Percentiles rank a stretch among this genome's conserved stretches.
phyloP scores from a whole-genome alignment of 2,329 filamentous ascomycete genomes.

The Penicillium sp. region DNA sequence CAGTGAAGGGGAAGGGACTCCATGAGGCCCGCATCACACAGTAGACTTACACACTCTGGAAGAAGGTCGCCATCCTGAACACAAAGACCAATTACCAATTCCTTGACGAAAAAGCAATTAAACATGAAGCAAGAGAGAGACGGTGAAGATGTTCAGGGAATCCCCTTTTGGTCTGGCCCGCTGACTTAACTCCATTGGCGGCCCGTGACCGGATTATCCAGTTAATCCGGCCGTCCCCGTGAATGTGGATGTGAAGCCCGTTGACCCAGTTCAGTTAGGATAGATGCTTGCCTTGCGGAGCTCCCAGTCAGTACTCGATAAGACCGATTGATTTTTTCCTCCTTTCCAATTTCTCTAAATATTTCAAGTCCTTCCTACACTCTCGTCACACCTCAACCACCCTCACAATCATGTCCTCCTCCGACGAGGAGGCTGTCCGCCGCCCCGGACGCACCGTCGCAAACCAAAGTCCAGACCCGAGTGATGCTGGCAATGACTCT shows the following conservation, averaged over 20 bases:
- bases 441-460: constrained; percentile 40
- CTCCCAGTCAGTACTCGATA: not conserved
- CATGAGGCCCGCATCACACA: constrained; percentile 11
- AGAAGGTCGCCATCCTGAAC: constrained; percentile 54
- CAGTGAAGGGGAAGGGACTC: constrained; percentile 13
- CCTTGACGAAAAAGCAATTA: constrained; percentile 8
- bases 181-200: constrained; percentile 28
- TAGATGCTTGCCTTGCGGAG: constrained; percentile 1
- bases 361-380: not conserved
- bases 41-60: constrained; percentile 57
- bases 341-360: not conserved
- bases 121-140: constrained; percentile 18
- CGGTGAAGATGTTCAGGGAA: constrained; percentile 20
- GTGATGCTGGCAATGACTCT: constrained; percentile 37
- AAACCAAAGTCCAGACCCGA: constrained; percentile 36
- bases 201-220: constrained; percentile 34
- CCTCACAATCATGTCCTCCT: constrained; percentile 43
- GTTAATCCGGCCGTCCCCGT: constrained; percentile 19
- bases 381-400: constrained; percentile 1
- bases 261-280: not conserved
- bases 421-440: constrained; percentile 47
- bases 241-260: constrained; percentile 7
- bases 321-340: constrained; percentile 1
- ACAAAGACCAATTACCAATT: constrained; percentile 7
- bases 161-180: constrained; percentile 30